Percentiles rank a stretch among this genome's conserved stretches.
phyloP scores from a whole-genome alignment of 2,329 filamentous ascomycete genomes.

The Stachybotrys chlorohalonatus region DNA sequence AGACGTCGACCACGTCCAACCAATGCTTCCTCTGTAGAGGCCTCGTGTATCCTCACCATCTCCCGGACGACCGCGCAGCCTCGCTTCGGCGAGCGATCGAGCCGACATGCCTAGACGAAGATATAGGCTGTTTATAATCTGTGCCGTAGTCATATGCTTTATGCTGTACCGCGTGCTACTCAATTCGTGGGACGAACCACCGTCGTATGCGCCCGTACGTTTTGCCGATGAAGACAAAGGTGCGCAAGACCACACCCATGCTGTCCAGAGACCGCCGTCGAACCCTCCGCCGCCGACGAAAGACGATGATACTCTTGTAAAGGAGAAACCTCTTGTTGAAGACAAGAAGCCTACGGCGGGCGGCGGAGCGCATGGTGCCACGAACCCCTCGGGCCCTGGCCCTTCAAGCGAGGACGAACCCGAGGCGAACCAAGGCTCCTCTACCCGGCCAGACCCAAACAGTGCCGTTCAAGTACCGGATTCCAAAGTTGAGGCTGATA shows the following conservation, averaged over 20 bases:
- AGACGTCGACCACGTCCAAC: neutral
- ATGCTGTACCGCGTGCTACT: slow-evolving; percentile 40
- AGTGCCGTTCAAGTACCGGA: neutral
- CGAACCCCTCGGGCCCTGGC: neutral
- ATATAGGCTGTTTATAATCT: slow-evolving; percentile 51
- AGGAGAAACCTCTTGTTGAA: neutral
- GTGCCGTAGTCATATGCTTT: slow-evolving; percentile 45
- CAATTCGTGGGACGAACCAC: slow-evolving; percentile 25
- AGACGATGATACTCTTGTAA: neutral
- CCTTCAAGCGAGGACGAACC: neutral
- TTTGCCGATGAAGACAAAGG: neutral
- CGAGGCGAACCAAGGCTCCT: neutral
- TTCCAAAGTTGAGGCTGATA: neutral
- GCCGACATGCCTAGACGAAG: slow-evolving; percentile 48
- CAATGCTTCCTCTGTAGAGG: neutral
- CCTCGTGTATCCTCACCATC: neutral
- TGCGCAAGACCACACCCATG: slow-evolving; percentile 5
- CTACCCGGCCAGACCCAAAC: neutral
- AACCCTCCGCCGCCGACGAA: slow-evolving; percentile 4
- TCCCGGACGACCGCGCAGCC: slow-evolving; percentile 3
- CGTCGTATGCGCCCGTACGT: neutral
- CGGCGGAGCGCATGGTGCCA: neutral
- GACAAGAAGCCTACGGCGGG: neutral
- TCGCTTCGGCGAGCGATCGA: slow-evolving; percentile 15
- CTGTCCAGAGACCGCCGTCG: slow-evolving; percentile 1